Percentiles rank a stretch among this genome's conserved stretches.
Evolutionary conservation across 805 yeast species (phyloP).

Genomic region (Saturnispora serradocipensis): DNA sequence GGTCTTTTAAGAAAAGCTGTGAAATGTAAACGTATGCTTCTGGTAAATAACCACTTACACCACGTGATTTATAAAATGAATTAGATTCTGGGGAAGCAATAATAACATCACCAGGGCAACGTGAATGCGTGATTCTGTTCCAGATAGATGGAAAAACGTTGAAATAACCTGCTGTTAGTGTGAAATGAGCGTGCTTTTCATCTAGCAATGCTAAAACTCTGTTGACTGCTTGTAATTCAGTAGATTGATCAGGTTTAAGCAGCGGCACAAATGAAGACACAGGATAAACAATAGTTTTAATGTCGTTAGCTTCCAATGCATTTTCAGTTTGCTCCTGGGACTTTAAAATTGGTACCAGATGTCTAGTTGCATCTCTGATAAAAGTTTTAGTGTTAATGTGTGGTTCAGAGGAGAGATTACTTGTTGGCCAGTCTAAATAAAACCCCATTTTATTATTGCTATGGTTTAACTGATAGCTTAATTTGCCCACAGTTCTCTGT

Average conservation of each 20-base stretch:
- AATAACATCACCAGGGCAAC: conserved; percentile 59
- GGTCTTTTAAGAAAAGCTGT: conserved; percentile 49
- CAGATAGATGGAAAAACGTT: conserved; percentile 76
- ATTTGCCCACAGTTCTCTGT: conserved; percentile 54
- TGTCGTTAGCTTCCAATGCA: conserved; percentile 11
- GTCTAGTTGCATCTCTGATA: conserved; percentile 43
- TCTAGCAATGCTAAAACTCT: conserved; percentile 50
- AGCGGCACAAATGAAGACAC: conserved; percentile 87
- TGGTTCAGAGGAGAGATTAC: conserved; percentile 64
- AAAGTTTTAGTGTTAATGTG: conserved; percentile 42
- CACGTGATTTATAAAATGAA: conserved; percentile 80
- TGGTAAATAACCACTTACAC: conserved; percentile 75
- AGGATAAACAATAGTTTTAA: conserved; percentile 71
- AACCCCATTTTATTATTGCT: conserved; percentile 36
- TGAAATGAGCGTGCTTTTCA: conserved; percentile 55
- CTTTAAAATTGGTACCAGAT: conserved; percentile 51
- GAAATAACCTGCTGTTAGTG: conserved; percentile 94
- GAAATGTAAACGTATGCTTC: conserved; percentile 79
- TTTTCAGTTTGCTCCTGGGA: conserved; percentile 19
- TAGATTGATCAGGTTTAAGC: conserved; percentile 56
- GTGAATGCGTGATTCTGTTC: conserved; percentile 44
- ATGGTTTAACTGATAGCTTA: conserved; percentile 60
- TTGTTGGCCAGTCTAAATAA: conserved; percentile 62
- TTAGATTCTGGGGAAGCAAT: conserved; percentile 93
- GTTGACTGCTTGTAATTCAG: conserved; percentile 69